A percentile compares a stretch with the other conserved stretches of the same genome.
Evolutionary conservation across 805 yeast genomes (phyloP).

Genomic region (Barnettozyma populi): DNA sequence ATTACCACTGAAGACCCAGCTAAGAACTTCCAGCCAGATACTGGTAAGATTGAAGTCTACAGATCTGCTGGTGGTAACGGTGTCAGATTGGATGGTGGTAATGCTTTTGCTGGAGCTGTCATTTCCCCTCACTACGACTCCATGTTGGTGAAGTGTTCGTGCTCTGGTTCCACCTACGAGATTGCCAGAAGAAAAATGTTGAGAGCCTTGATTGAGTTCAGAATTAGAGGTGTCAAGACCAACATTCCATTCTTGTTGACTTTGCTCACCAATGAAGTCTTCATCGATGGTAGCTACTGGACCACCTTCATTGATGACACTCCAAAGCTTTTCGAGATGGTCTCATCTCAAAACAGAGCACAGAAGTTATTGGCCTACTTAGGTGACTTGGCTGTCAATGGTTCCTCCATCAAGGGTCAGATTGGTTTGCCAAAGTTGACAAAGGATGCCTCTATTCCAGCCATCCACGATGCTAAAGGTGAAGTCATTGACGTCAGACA

Average conservation of each 20-base stretch:
- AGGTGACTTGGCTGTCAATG: slow-evolving; percentile 93
- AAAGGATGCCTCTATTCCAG: slow-evolving; percentile 73
- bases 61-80: slow-evolving; percentile 99
- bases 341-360: slow-evolving; percentile 93
- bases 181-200: slow-evolving; percentile 97
- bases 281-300: slow-evolving; percentile 88
- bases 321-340: slow-evolving; percentile 92
- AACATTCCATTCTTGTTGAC: slow-evolving; percentile 95
- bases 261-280: slow-evolving; percentile 82
- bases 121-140: slow-evolving; percentile 97
- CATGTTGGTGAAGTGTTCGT: slow-evolving; percentile 94
- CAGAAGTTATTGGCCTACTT: slow-evolving; percentile 86
- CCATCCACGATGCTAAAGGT: slow-evolving; percentile 57
- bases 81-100: slow-evolving; percentile 97
- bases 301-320: slow-evolving; percentile 98
- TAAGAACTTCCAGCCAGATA: slow-evolving; percentile 96
- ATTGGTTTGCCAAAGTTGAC: slow-evolving; percentile 81
- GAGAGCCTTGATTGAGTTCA: slow-evolving; percentile 92
- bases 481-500: slow-evolving; percentile 52
- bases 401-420: slow-evolving; percentile 94
- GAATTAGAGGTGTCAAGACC: slow-evolving; percentile 98
- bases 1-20: slow-evolving; percentile 98
- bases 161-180: slow-evolving; percentile 96
- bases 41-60: slow-evolving; percentile 96
- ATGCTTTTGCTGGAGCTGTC: slow-evolving; percentile 94